Percentiles rank a stretch among this genome's conserved stretches.
Evolutionary conservation across 164 flowering plant genomes (phyloP).

Genomic region (Chimonanthus praecox): DNA sequence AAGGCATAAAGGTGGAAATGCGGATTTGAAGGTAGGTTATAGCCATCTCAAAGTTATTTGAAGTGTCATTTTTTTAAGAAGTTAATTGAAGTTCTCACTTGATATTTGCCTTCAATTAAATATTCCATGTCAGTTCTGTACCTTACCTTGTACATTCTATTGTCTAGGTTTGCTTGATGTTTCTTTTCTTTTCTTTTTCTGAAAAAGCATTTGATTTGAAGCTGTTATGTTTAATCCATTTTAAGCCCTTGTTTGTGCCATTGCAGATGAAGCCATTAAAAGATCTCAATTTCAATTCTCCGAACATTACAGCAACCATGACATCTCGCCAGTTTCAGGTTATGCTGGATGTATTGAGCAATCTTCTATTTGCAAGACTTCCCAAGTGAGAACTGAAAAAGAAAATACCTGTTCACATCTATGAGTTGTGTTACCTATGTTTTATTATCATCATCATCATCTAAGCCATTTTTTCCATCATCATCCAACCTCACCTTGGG

Average conservation of each 20-base stretch:
- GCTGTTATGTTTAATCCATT: background rate
- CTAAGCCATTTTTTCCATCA: no score
- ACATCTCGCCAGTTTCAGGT: conserved; percentile 92
- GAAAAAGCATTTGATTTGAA: background rate
- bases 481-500: background rate
- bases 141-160: no score
- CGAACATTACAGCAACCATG: conserved; percentile 76
- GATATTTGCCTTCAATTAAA: background rate
- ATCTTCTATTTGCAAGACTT: conserved; percentile 80
- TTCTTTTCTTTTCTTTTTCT: background rate
- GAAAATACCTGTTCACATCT: background rate
- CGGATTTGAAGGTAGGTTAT: conserved; percentile 79
- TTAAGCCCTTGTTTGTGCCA: conserved; percentile 9
- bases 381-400: conserved; percentile 55
- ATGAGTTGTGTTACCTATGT: conserved; percentile 8
- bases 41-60: background rate
- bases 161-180: background rate
- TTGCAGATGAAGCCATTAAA: conserved; percentile 84
- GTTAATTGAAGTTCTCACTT: conserved; percentile 4
- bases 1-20: conserved; percentile 95
- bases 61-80: background rate
- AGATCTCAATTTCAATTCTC: conserved; percentile 76
- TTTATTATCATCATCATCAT: background rate
- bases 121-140: no score
- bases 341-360: conserved; percentile 80